Percentiles rank a stretch among this genome's conserved stretches.
Conservation (phyloP, 805 yeast species). For the Sugiyamaella chiloensis region DNA sequence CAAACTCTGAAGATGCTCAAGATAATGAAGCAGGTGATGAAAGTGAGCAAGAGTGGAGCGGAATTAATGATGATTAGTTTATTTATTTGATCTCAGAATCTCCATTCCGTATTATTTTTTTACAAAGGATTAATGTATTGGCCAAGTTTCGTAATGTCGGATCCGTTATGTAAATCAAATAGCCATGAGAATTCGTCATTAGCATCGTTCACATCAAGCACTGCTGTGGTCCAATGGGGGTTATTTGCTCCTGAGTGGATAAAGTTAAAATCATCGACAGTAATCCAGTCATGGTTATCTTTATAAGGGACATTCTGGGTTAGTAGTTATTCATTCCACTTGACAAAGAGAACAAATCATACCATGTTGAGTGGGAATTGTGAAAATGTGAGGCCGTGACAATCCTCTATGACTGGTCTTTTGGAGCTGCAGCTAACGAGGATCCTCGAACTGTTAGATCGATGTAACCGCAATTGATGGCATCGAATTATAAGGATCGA, state of each 20-base stretch:
- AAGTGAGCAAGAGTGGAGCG: slow-evolving; percentile 22
- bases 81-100: too few relatives aligned
- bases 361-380: too few relatives aligned
- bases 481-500: slow-evolving; percentile 22
- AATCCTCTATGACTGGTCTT: slow-evolving; percentile 30
- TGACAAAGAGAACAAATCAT: too few relatives aligned
- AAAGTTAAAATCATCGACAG: slow-evolving; percentile 32
- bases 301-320: background rate
- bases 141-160: too few relatives aligned
- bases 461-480: slow-evolving; percentile 32
- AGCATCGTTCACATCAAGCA: background rate
- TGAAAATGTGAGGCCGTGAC: slow-evolving; percentile 22
- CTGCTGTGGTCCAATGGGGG: slow-evolving; percentile 22
- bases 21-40: slow-evolving; percentile 7
- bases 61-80: slow-evolving; percentile 15
- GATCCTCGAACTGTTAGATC: slow-evolving; percentile 20
- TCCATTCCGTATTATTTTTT: background rate
- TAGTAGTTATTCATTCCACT: too few relatives aligned
- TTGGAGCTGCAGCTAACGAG: slow-evolving; percentile 26
- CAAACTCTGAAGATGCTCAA: background rate
- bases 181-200: background rate
- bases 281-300: slow-evolving; percentile 7
- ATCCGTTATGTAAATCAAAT: too few relatives aligned
- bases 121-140: background rate
- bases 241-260: slow-evolving; percentile 17